Conservation (phyloP, 1,284 basidiomycete species). For the Ceratobasidium sp. region DNA sequence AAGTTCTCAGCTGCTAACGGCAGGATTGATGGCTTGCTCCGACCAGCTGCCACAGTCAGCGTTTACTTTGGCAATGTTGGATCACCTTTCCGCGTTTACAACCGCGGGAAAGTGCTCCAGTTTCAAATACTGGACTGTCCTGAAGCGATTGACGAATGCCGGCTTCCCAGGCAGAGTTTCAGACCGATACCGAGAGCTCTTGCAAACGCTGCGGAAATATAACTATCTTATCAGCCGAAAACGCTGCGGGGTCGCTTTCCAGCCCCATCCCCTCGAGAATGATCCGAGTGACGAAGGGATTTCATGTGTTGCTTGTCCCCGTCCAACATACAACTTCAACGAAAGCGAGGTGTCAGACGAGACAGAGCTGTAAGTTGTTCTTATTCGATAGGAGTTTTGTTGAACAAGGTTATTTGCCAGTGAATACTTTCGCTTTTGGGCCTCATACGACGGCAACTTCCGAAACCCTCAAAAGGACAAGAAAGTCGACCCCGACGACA, state of each 20-base stretch:
- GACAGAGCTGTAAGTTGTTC: too few species aligned
- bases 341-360: background rate
- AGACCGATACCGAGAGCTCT: background rate
- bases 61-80: background rate
- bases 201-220: background rate
- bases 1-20: background rate
- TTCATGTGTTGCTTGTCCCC: background rate
- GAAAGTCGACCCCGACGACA: background rate
- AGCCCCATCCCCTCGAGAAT: background rate
- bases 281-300: background rate
- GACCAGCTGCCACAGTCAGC: background rate
- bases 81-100: background rate
- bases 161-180: background rate
- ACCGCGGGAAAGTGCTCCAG: background rate
- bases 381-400: too few species aligned
- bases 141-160: constrained; percentile 2
- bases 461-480: background rate
- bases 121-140: background rate
- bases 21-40: background rate
- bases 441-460: constrained; percentile 9
- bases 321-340: background rate
- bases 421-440: background rate
- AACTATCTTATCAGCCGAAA: background rate
- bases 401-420: background rate
- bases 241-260: background rate